These are phyloP conservation scores for Penicillium sp. DNA, from an alignment of 2,329 filamentous ascomycete species.

Conservation along the genomic window DNA sequence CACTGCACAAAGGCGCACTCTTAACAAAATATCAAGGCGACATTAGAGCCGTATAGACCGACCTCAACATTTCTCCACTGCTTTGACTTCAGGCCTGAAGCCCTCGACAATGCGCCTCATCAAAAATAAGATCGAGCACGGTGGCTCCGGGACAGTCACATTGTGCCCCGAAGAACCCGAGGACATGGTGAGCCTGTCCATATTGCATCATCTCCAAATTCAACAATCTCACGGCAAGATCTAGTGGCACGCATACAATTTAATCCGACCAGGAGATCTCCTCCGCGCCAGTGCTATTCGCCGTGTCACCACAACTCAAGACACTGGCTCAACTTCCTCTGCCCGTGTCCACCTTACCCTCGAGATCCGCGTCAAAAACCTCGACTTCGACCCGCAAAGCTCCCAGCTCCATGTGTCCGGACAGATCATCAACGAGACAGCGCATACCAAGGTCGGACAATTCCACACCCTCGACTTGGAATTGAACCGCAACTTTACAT, in stretches of 20 bases:
- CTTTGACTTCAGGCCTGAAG: background rate
- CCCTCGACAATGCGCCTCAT: conserved; percentile 57
- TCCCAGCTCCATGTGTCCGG: conserved; percentile 65
- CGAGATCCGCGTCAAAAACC: conserved; percentile 58
- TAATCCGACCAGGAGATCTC: conserved; percentile 61
- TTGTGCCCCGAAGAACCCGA: conserved; percentile 67
- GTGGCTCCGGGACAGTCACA: conserved; percentile 61
- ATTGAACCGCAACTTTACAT: conserved; percentile 76
- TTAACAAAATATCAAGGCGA: background rate
- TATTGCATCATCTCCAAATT: background rate
- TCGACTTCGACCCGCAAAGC: conserved; percentile 65
- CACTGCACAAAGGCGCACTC: too few species aligned
- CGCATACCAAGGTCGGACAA: conserved; percentile 61
- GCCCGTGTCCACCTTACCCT: conserved; percentile 60
- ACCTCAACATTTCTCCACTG: background rate
- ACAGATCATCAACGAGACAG: conserved; percentile 60
- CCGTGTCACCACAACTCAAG: conserved; percentile 56
- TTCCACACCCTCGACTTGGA: conserved; percentile 78
- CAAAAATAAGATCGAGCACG: conserved; percentile 61
- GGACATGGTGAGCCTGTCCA: conserved; percentile 56
- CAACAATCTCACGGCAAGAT: conserved; percentile 4
- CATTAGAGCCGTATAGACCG: background rate
- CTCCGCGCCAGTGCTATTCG: conserved; percentile 63
- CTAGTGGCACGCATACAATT: conserved; percentile 70
- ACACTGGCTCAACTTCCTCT: conserved; percentile 59